A percentile compares a stretch with the other conserved stretches of the same genome.
Evolutionary conservation across 1,139 yeast genomes (phyloP).

Genomic region (Diutina scorzettiae): DNA sequence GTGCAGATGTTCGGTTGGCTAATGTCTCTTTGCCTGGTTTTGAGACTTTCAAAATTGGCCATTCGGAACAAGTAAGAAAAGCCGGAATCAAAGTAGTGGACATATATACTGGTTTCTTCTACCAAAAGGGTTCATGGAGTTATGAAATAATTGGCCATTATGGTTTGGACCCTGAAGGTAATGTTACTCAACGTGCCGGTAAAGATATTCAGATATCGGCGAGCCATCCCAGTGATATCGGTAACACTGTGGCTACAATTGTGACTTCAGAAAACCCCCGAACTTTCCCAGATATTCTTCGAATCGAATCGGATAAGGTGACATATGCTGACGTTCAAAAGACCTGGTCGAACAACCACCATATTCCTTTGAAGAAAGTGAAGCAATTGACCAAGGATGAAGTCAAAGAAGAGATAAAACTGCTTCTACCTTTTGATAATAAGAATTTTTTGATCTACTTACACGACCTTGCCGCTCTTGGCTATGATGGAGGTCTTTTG

Average conservation of each 20-base stretch:
- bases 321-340: constrained; percentile 28
- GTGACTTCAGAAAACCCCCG: constrained; percentile 20
- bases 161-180: constrained; percentile 23
- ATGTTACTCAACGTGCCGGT: constrained; percentile 30
- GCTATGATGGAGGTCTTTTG: constrained; percentile 6
- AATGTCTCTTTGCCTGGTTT: constrained; percentile 20
- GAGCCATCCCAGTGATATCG: constrained; percentile 34
- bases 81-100: constrained; percentile 43
- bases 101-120: constrained; percentile 33
- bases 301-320: constrained; percentile 30
- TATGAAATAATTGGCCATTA: constrained; percentile 22
- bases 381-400: constrained; percentile 15
- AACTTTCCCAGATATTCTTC: constrained; percentile 32
- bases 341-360: constrained; percentile 28
- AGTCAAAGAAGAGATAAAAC: constrained; percentile 14
- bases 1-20: constrained; percentile 22
- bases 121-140: constrained; percentile 25
- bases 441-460: constrained; percentile 13
- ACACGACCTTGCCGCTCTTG: constrained; percentile 9
- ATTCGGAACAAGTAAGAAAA: constrained; percentile 26
- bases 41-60: constrained; percentile 25
- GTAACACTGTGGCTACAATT: constrained; percentile 28
- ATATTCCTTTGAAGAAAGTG: constrained; percentile 21
- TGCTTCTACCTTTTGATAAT: constrained; percentile 13
- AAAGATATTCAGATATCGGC: constrained; percentile 20